A percentile compares a stretch with the other conserved stretches of the same genome.
phyloP scores from a whole-genome alignment of 257 asterid genomes.

The Striga asiatica region DNA sequence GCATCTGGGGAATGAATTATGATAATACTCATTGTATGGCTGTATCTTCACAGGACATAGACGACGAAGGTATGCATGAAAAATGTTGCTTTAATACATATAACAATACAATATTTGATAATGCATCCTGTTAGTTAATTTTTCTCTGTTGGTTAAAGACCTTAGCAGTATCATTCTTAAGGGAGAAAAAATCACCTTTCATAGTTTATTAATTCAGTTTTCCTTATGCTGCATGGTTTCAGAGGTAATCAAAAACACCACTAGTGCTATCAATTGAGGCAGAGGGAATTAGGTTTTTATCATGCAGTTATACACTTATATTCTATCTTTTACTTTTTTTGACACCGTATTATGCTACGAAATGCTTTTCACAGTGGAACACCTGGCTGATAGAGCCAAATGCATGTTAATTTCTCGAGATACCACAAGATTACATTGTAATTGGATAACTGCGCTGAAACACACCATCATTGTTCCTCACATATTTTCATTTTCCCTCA shows the following conservation, averaged over 20 bases:
- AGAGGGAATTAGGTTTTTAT: conserved; percentile 7
- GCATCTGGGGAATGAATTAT: conserved; percentile 73
- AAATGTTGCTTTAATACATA: background rate
- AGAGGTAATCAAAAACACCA: background rate
- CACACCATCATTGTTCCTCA: background rate
- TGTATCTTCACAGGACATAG: conserved; percentile 28
- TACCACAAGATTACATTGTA: conserved; percentile 2
- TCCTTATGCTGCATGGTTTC: background rate
- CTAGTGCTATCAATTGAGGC: background rate
- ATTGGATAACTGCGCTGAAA: background rate
- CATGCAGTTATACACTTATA: background rate
- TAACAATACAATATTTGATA: background rate
- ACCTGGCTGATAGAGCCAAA: conserved; percentile 1
- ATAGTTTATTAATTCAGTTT: background rate
- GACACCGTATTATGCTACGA: background rate
- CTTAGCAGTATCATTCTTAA: background rate
- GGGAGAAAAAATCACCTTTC: background rate
- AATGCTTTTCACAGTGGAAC: background rate
- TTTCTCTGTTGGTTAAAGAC: background rate
- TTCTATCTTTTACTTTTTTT: background rate
- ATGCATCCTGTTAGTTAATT: background rate
- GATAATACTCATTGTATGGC: conserved; percentile 29
- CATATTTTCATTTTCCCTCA: background rate
- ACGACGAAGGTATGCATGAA: conserved; percentile 46
- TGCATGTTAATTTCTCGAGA: conserved; percentile 3